A percentile compares a stretch with the other conserved stretches of the same genome.
These are phyloP conservation scores for Dillenia suffruticosa DNA, from an alignment of 164 flowering plant genomes.

Conservation along the genomic window DNA sequence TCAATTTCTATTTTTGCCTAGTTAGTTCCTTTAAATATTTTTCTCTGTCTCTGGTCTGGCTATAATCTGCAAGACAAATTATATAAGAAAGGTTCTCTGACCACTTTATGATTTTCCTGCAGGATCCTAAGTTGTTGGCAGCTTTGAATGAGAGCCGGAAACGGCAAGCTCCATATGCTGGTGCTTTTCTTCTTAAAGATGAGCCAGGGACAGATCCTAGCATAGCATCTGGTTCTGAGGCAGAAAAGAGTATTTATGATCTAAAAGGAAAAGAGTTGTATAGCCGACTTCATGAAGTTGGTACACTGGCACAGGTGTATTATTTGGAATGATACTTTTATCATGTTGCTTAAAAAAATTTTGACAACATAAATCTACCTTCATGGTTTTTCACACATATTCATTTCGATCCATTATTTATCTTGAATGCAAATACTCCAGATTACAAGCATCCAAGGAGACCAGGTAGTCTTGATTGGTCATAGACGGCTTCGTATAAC, in stretches of 20 bases:
- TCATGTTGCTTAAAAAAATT: too few species aligned
- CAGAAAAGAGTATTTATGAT: slow-evolving; percentile 60
- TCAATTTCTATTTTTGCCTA: too few species aligned
- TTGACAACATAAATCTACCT: too few species aligned
- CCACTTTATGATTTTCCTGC: slow-evolving; percentile 13
- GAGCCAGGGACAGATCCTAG: slow-evolving; percentile 64
- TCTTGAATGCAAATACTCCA: slow-evolving; percentile 21
- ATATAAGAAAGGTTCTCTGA: slow-evolving; percentile 2
- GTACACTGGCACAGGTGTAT: slow-evolving; percentile 91
- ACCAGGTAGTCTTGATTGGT: slow-evolving; percentile 86
- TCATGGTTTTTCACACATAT: neutral
- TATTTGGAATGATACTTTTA: neutral
- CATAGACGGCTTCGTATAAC: slow-evolving; percentile 89
- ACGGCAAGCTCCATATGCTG: slow-evolving; percentile 89
- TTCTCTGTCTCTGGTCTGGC: neutral
- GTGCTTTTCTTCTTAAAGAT: slow-evolving; percentile 95
- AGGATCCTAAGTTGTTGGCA: slow-evolving; percentile 91
- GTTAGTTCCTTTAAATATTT: neutral
- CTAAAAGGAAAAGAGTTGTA: slow-evolving; percentile 82
- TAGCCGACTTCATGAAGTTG: slow-evolving; percentile 93
- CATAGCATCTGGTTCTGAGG: slow-evolving; percentile 43
- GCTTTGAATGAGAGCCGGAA: slow-evolving; percentile 78
- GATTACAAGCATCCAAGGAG: slow-evolving; percentile 91
- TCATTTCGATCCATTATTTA: neutral
- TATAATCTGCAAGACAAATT: neutral